Conservation (phyloP, 2,329 filamentous ascomycete genomes). For the Ceratocystiopsis brevicomis region DNA sequence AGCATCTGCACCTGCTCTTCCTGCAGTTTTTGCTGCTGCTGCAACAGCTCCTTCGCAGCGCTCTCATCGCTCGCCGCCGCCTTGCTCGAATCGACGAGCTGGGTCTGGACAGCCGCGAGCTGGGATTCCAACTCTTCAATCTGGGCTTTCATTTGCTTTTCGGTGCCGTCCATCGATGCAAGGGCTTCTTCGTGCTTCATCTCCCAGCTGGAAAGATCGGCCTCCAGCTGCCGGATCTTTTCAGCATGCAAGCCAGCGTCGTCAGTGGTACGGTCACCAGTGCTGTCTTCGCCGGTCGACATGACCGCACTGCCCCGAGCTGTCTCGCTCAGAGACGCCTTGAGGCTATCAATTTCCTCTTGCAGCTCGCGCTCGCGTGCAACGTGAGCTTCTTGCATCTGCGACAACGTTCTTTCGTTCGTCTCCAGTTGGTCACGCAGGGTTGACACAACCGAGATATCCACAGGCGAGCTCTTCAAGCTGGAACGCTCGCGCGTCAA, state of each 20-base stretch:
- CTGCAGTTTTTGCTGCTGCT: slow-evolving; percentile 18
- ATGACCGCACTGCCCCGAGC: no score
- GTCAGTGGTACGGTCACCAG: no score
- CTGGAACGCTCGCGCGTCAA: slow-evolving; percentile 84
- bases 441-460: slow-evolving; percentile 75
- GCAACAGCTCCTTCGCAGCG: slow-evolving; percentile 15
- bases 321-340: slow-evolving; percentile 24
- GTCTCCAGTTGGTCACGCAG: slow-evolving; percentile 77
- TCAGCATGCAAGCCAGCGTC: slow-evolving; percentile 27
- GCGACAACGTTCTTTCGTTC: slow-evolving; percentile 61
- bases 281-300: no score
- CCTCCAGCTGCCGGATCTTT: slow-evolving; percentile 46
- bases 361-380: slow-evolving; percentile 57
- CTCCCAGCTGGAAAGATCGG: slow-evolving; percentile 58
- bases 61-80: slow-evolving; percentile 14
- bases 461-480: slow-evolving; percentile 64
- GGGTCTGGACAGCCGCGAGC: slow-evolving; percentile 33
- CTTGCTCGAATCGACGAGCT: slow-evolving; percentile 20
- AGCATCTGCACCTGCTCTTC: slow-evolving; percentile 41
- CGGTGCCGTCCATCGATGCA: slow-evolving; percentile 50
- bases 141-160: slow-evolving; percentile 52
- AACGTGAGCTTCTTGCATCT: slow-evolving; percentile 55
- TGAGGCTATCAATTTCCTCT: slow-evolving; percentile 51
- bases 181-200: slow-evolving; percentile 54
- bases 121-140: slow-evolving; percentile 53